Percentiles rank a stretch among this genome's conserved stretches.
phyloP scores from a whole-genome alignment of 2,329 filamentous ascomycete species.

The Ascochyta rabiei region DNA sequence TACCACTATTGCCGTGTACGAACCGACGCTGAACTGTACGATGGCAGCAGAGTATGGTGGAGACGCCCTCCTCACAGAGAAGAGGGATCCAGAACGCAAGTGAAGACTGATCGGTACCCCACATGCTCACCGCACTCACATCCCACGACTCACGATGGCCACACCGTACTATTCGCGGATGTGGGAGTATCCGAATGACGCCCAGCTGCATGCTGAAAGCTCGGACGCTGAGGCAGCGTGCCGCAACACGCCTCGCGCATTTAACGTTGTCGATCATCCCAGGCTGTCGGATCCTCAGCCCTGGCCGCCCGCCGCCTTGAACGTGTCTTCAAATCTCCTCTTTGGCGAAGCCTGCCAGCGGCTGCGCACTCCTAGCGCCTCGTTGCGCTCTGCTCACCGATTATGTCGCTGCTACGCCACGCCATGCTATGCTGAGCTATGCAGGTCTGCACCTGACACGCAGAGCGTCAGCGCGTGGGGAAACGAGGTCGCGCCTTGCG shows the following conservation, averaged over 20 bases:
- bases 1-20: no score
- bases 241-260: slow-evolving; percentile 8
- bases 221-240: slow-evolving; percentile 6
- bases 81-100: not conserved
- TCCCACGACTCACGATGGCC: not conserved
- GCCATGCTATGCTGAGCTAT: not conserved
- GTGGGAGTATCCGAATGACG: slow-evolving; percentile 1
- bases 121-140: slow-evolving; percentile 3
- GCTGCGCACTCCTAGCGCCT: not conserved
- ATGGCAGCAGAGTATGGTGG: no score
- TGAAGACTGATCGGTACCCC: not conserved
- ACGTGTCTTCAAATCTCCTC: not conserved
- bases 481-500: not conserved
- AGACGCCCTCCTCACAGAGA: not conserved
- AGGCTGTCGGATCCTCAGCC: slow-evolving; percentile 15
- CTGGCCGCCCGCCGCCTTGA: not conserved
- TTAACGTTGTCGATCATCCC: slow-evolving; percentile 20
- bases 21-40: no score
- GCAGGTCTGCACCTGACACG: slow-evolving; percentile 11
- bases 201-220: slow-evolving; percentile 3
- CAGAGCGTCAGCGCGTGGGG: slow-evolving; percentile 6
- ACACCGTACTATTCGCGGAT: slow-evolving; percentile 1
- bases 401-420: not conserved
- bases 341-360: not conserved
- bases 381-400: slow-evolving; percentile 4